A percentile compares a stretch with the other conserved stretches of the same genome.
Conservation (phyloP, 306 rosid species). For the Mucuna pruriens region DNA sequence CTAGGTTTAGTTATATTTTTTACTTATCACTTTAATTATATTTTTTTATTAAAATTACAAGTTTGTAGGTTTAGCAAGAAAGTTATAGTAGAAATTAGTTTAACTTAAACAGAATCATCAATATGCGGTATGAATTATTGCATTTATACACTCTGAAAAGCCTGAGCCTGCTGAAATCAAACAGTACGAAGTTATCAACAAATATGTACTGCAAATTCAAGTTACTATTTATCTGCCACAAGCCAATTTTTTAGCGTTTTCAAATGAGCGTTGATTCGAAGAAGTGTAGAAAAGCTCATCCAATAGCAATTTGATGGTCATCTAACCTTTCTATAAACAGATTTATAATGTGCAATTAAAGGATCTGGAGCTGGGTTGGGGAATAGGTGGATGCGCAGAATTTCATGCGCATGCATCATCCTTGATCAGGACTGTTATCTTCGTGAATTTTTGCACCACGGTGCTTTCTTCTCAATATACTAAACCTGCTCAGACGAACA, state of each 20-base stretch:
- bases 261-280: neutral
- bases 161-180: too few relatives aligned
- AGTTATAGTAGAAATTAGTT: too few relatives aligned
- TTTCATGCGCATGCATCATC: constrained; percentile 12
- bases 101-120: too few relatives aligned
- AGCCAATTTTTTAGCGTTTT: constrained; percentile 6
- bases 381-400: neutral
- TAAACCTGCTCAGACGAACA: constrained; percentile 48
- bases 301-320: constrained; percentile 6
- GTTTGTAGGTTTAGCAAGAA: too few relatives aligned
- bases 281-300: constrained; percentile 4
- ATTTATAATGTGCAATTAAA: neutral
- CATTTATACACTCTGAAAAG: too few relatives aligned
- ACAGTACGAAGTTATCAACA: neutral
- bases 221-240: neutral
- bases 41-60: too few relatives aligned
- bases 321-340: constrained; percentile 9
- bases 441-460: constrained; percentile 62
- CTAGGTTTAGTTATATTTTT: too few relatives aligned
- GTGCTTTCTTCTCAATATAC: constrained; percentile 46
- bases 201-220: neutral
- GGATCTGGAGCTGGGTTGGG: neutral
- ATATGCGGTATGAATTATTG: too few relatives aligned
- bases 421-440: constrained; percentile 31
- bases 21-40: too few relatives aligned